Conservation (phyloP, 176 grass and related monocot genomes). For the Guadua angustifolia region DNA sequence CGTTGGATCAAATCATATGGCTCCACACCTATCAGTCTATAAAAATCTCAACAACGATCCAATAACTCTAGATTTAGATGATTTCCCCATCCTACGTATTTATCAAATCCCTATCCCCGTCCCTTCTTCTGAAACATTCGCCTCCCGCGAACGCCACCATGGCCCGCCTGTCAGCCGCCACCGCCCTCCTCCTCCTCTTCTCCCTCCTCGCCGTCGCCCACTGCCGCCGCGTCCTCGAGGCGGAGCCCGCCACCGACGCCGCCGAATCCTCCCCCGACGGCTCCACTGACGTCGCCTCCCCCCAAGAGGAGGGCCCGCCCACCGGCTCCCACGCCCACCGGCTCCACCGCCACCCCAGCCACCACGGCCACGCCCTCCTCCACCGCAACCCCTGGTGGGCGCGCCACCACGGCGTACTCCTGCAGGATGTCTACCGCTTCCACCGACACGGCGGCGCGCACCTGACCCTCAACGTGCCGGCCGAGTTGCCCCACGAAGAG, state of each 20-base stretch:
- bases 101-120: no score
- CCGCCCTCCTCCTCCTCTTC: conserved; percentile 36
- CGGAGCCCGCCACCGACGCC: background rate
- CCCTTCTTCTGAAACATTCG: background rate
- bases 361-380: background rate
- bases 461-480: background rate
- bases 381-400: conserved; percentile 24
- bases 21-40: no score
- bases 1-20: no score
- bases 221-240: conserved; percentile 26
- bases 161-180: conserved; percentile 43
- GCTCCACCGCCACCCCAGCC: conserved; percentile 24
- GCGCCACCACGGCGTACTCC: background rate
- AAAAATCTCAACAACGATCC: no score
- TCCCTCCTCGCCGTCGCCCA: conserved; percentile 45
- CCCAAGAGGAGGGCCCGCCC: background rate
- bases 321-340: conserved; percentile 34
- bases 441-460: background rate
- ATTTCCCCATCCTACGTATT: no score
- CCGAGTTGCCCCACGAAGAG: background rate
- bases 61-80: no score
- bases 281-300: background rate
- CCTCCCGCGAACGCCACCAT: conserved; percentile 27
- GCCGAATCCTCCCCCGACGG: background rate
- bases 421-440: background rate